Percentiles rank a stretch among this genome's conserved stretches.
Evolutionary conservation across 106 monocot species (phyloP).

Genomic region (Xerophyta viscosa): DNA sequence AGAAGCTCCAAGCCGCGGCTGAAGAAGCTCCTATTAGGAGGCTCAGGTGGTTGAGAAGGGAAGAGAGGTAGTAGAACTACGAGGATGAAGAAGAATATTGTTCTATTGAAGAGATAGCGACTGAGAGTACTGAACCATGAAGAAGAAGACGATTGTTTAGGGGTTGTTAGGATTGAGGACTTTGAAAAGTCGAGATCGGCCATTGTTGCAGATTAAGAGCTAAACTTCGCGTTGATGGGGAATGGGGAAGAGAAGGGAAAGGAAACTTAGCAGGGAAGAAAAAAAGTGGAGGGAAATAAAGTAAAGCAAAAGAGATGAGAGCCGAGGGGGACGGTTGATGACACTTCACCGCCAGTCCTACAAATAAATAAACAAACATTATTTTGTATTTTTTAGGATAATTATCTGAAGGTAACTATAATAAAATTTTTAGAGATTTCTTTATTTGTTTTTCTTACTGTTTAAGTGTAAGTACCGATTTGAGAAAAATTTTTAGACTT

Average conservation of each 20-base stretch:
- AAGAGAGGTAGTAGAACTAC: constrained; percentile 40
- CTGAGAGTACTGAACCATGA: constrained; percentile 3
- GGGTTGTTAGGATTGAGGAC: constrained; percentile 1
- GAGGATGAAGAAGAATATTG: constrained; percentile 31
- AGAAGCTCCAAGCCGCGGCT: constrained; percentile 64
- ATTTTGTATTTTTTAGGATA: no score
- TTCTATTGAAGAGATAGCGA: constrained; percentile 34
- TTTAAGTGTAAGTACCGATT: no score
- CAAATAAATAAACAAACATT: background rate
- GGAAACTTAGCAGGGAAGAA: background rate
- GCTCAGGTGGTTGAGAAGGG: constrained; percentile 56
- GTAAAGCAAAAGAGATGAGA: no score
- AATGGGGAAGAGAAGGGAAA: background rate
- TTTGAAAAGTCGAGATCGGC: constrained; percentile 23
- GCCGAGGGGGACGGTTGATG: no score
- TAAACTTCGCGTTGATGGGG: background rate
- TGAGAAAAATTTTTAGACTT: no score
- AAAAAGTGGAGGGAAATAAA: constrained; percentile 5
- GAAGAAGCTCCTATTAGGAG: constrained; percentile 36
- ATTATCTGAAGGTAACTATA: no score
- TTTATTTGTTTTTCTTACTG: no score
- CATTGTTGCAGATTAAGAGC: constrained; percentile 18
- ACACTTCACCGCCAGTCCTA: no score
- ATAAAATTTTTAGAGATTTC: no score
- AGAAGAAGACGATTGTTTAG: background rate